Base-by-base conservation (phyloP, 202 grass and related monocot species). In the Schoenoplectus tabernaemontani region DNA sequence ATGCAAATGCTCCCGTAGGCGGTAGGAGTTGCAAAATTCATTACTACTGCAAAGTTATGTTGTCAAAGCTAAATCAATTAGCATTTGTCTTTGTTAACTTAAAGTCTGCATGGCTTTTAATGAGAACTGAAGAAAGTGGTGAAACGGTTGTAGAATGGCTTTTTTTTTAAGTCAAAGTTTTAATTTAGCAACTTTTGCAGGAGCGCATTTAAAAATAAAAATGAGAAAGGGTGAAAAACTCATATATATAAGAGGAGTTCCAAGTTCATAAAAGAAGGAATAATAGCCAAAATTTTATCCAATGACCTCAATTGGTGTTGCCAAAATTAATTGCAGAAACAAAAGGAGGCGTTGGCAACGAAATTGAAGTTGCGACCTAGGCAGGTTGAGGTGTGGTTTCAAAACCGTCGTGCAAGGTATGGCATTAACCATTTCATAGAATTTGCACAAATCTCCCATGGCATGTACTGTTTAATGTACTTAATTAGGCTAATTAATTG, bases 331-430 rank as follows among this genome's bases (percentile, higher is more conserved):
- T 75, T n/a, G 82, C 93, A 97, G 93, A 97, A 89, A 73, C 90
- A 97, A 53, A 97, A 97, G 85, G 88, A 91, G 81, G 87, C 90
- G 42, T 79, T 97, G 83, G 90, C 93, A 16, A 79, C 79, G 65
- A 93, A 91, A 78, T 85, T 97, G 82, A 79, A 89, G 78, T 88
- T 97, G 78, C 74, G 85, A 62, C 88, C 88, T 48, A 88, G 93
- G 81, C 90, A 97, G 54, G 93, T 97, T 72, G 93, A 97, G 83
- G 93, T 97, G 56, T 97, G 90, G 90, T 96, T 93, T 65, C 93
- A 96, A 73, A 96, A 96, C 80, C 90, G 90, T 62, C 92, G 93
- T 85, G 93, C 93, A 78, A 93, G 93, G 93, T 97, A 81, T 60
- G 37, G n/a, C 36, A 38, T 59, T 20, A 79, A 41, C 5, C 13